A percentile compares a stretch with the other conserved stretches of the same genome.
phyloP scores from a whole-genome alignment of 2,329 filamentous ascomycete species.

The Hymenoscyphus fructigenus region DNA sequence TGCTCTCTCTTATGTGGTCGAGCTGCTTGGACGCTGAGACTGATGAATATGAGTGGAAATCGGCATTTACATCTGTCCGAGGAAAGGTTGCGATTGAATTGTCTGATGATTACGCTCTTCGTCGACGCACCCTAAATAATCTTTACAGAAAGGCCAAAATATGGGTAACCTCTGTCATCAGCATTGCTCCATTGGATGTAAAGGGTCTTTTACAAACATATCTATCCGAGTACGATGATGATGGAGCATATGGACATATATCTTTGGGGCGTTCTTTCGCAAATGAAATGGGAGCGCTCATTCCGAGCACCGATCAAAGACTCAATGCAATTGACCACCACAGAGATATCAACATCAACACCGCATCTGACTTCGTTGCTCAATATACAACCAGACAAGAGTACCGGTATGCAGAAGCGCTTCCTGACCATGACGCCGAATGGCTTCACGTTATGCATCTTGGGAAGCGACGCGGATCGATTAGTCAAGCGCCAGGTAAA shows the following conservation, averaged over 20 bases:
- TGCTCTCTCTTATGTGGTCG: constrained; percentile 91
- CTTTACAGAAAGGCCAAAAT: constrained; percentile 73
- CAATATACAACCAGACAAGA: constrained; percentile 97
- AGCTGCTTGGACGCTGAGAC: constrained; percentile 93
- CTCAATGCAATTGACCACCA: constrained; percentile 77
- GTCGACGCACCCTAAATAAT: constrained; percentile 74
- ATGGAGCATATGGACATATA: constrained; percentile 86
- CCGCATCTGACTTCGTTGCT: constrained; percentile 91
- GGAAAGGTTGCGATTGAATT: constrained; percentile 82
- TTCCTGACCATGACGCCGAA: constrained; percentile 67
- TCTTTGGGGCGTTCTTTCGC: constrained; percentile 93
- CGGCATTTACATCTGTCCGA: constrained; percentile 73
- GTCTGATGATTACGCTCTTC: constrained; percentile 88
- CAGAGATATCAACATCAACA: constrained; percentile 76
- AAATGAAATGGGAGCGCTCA: constrained; percentile 82
- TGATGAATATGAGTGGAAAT: constrained; percentile 86
- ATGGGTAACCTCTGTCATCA: constrained; percentile 81
- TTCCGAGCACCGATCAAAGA: constrained; percentile 83
- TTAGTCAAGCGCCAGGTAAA: constrained; percentile 47
- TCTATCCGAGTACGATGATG: constrained; percentile 90
- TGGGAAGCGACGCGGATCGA: constrained; percentile 45
- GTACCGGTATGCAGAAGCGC: constrained; percentile 81
- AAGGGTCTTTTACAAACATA: constrained; percentile 97
- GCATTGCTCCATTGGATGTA: constrained; percentile 85
- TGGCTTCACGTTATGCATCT: constrained; percentile 61